Base-by-base conservation (phyloP, 306 rosid species). In the Cucurbita maxima region DNA sequence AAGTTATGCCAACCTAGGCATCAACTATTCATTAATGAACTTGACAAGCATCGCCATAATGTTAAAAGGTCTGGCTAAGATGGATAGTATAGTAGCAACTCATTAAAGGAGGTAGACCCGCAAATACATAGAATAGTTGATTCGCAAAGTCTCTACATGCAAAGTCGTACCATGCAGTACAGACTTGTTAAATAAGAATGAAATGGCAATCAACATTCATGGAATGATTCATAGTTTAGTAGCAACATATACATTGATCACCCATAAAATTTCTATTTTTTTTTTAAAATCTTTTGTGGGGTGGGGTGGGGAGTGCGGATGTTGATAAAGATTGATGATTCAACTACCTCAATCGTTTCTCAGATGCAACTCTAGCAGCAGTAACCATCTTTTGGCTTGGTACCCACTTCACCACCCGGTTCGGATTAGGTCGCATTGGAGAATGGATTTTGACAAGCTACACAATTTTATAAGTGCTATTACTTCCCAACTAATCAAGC, bases 361-460 rank as follows among this genome's bases (percentile, higher is more conserved):
- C 96, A 20, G 98, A 85, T 63, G 95, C 91, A 79, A 89, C 83
- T 82, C 96, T 85, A 76, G 97, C 96, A 4, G 87, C 87, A 62
- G 76, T 81, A 52, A 85, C 72, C 77, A 84, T 74, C 60, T 63
- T 78, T 38, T 55, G 85, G 87, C 83, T 89, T 63, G 96, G 97
- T 76, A 85, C 95, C 90, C 88, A 89, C 84, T 85, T 84, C 68
- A 94, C 84, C 59, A 86, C 87, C 79, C 95, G 92, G 75, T 86
- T 84, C 75, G 92, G 97, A 84, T 89, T 92, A 75, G 97, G 83
- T 72, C 98, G 91, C 91, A 89, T 85, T 47, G 98, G 97, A 74
- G 98, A 94, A 87, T 90, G 97, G 69, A 94, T 94, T 87, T 82
- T 90, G 87, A 90, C 87, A 73, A 94, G 97, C 97, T 92, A 77